Base-by-base conservation (phyloP, 805 yeast species). In the Kluyveromyces lactis region DNA sequence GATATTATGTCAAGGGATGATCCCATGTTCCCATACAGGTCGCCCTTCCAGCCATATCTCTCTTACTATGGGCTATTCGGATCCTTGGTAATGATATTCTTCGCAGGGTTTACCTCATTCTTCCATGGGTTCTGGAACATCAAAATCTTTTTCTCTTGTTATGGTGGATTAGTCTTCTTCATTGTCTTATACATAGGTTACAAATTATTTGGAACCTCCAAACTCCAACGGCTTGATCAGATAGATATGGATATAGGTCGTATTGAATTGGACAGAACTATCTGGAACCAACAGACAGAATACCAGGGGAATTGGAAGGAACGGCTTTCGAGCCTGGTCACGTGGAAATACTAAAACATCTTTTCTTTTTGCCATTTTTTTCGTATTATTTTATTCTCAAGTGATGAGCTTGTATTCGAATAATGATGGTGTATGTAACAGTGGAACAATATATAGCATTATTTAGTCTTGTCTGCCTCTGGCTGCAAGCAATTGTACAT, bases 171-270 rank as follows among this genome's bases (percentile, higher is more conserved):
- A 36, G 63, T 79, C 37, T 52, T 78, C 4, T 78, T 79, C 55
- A 58, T 62, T 1, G 48, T 71, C 1, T 67, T 75, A 28, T 81
- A 72, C 49, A 13, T 67, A 23, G 72, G 75, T 1, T 79, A 81
- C 59, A 79, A 77, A 51, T 31, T 77, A 0, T 52, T 77, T 12
- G 72, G 77, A 42, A 75, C 85, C 8, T 78, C 89, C 1, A 72
- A 76, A 46, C 64, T 80, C 9, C 83, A 77, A 38, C 71, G 84
- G 36, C 62, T 84, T 33, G 89, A 82, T 48, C 80, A 83, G 33
- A 56, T 86, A 43, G 95, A 86, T 57, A 71, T 82, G 55, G 95
- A 86, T 57, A 73, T 86, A 0, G 95, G 95, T 2, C 67, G 95
- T 50, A 69, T 92, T 37, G 95, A 86, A 55, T 76, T 80, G 62